Percentiles rank a stretch among this genome's conserved stretches.
Evolutionary conservation across 441 rosid species (phyloP).

Genomic region (Omphalea diandra): DNA sequence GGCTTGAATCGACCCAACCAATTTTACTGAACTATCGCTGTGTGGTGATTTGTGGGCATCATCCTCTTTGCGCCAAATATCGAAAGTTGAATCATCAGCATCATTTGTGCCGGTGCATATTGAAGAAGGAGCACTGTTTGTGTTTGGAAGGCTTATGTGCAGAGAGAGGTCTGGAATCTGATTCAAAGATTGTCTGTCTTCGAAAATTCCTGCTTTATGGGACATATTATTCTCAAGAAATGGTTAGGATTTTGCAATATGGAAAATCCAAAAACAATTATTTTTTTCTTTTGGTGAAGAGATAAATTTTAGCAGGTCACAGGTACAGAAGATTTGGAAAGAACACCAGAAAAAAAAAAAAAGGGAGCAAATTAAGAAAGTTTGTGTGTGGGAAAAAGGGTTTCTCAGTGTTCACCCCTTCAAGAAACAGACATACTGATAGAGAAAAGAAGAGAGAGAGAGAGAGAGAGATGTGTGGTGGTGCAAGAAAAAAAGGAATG

Average conservation of each 20-base stretch:
- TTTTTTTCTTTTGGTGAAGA: background rate
- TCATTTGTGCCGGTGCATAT: slow-evolving; percentile 33
- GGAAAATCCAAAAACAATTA: slow-evolving; percentile 17
- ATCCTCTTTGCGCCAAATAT: slow-evolving; percentile 30
- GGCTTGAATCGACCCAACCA: slow-evolving; percentile 30
- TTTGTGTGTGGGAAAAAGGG: background rate
- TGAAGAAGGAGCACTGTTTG: slow-evolving; percentile 35
- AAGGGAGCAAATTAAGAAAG: background rate
- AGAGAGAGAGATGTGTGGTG: too few relatives aligned
- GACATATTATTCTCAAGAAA: slow-evolving; percentile 20
- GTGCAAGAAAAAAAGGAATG: too few relatives aligned
- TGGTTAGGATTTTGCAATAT: slow-evolving; percentile 19
- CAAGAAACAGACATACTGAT: slow-evolving; percentile 18
- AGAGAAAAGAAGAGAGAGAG: too few relatives aligned
- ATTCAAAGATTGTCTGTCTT: slow-evolving; percentile 22
- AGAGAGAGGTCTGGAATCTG: slow-evolving; percentile 74
- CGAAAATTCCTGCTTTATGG: slow-evolving; percentile 21
- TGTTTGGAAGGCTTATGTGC: slow-evolving; percentile 73
- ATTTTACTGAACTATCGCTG: slow-evolving; percentile 26
- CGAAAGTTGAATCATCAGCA: slow-evolving; percentile 14
- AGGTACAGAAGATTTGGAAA: background rate
- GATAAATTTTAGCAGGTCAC: too few relatives aligned
- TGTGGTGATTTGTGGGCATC: slow-evolving; percentile 25
- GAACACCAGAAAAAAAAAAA: background rate
- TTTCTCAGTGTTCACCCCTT: slow-evolving; percentile 8